Percentiles rank a stretch among this genome's conserved stretches.
Conservation (phyloP, 139 green algal species). For the Chlamydomonas schloesseri region DNA sequence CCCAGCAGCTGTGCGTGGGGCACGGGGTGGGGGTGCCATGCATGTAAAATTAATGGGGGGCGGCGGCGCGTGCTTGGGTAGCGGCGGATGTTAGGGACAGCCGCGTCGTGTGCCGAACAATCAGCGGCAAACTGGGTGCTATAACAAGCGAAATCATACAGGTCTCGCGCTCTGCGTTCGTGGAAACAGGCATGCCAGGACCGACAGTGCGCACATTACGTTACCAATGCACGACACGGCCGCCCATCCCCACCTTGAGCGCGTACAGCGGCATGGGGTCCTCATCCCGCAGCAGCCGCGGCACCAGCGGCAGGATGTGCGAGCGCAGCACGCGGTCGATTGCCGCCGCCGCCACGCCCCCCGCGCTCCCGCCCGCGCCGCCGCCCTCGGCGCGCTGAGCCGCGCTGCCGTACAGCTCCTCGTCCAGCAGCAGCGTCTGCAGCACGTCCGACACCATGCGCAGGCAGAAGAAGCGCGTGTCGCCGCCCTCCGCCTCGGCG, state of each 20-base stretch:
- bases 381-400: not conserved
- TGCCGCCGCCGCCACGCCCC: slow-evolving; percentile 43
- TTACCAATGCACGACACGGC: no score
- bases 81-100: no score
- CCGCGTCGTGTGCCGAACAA: no score
- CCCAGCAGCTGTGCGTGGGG: slow-evolving; percentile 62
- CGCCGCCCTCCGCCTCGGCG: slow-evolving; percentile 56
- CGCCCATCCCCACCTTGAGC: slow-evolving; percentile 80
- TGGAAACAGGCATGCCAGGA: no score
- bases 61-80: no score
- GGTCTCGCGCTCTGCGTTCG: no score
- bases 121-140: no score
- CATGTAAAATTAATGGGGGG: no score
- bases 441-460: slow-evolving; percentile 85
- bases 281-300: slow-evolving; percentile 82
- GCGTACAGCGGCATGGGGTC: slow-evolving; percentile 94
- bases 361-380: not conserved
- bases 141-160: no score
- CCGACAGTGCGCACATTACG: no score
- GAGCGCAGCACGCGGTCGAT: slow-evolving; percentile 70
- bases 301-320: slow-evolving; percentile 84
- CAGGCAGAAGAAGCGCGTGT: slow-evolving; percentile 89
- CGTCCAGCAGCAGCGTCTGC: slow-evolving; percentile 41
- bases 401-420: slow-evolving; percentile 38
- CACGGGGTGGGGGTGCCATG: no score